Conservation (phyloP, 2,329 filamentous ascomycete species). For the Cladobotryum protrusum region DNA sequence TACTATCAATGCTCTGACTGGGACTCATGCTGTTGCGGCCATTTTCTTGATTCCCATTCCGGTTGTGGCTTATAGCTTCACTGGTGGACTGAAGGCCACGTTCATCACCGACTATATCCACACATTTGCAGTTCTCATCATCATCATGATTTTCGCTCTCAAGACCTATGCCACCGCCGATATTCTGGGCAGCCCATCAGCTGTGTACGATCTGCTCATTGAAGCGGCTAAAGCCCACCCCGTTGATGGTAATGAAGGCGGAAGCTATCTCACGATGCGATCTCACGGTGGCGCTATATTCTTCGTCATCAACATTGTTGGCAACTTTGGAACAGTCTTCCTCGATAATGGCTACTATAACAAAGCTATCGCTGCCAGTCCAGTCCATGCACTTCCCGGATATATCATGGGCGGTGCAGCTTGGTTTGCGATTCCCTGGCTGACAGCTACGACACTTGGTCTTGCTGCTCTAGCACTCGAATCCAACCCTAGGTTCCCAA, state of each 20-base stretch:
- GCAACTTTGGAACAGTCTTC: conserved; percentile 81
- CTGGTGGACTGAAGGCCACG: conserved; percentile 78
- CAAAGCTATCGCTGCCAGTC: conserved; percentile 84
- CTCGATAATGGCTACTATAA: conserved; percentile 87
- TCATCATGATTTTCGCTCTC: conserved; percentile 80
- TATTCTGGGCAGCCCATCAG: conserved; percentile 65
- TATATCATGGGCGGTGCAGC: conserved; percentile 81
- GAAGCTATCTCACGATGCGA: conserved; percentile 82
- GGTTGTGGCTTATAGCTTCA: conserved; percentile 65
- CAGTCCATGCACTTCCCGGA: conserved; percentile 78
- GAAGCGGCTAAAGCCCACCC: conserved; percentile 64
- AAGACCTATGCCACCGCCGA: conserved; percentile 72
- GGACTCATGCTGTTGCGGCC: conserved; percentile 61
- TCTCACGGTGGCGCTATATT: conserved; percentile 69
- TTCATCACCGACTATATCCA: conserved; percentile 84
- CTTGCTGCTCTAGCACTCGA: conserved; percentile 76
- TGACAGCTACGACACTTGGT: conserved; percentile 83
- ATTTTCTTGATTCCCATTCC: conserved; percentile 32
- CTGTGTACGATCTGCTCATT: conserved; percentile 72
- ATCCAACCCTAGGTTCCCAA: conserved; percentile 63
- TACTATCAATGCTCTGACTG: conserved; percentile 47
- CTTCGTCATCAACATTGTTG: conserved; percentile 82
- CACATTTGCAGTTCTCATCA: conserved; percentile 75
- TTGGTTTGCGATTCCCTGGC: conserved; percentile 92
- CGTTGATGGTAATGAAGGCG: conserved; percentile 70